Evolutionary conservation across 495 filamentous ascomycete species (phyloP).

Genomic region (Penicillium canescens): DNA sequence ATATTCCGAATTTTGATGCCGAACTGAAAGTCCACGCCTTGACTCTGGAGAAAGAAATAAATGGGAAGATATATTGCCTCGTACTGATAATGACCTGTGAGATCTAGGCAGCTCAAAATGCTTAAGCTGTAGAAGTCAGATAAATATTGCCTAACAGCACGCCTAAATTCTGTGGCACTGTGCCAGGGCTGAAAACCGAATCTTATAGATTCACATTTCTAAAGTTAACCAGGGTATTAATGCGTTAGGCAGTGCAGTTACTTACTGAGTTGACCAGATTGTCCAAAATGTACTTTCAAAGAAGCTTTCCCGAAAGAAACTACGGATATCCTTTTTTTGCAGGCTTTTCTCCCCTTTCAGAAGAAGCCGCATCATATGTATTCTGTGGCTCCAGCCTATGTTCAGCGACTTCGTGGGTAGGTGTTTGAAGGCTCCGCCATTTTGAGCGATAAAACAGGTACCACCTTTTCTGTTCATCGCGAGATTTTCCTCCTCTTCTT

Average conservation of each 20-base stretch:
- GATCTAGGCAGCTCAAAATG: slow-evolving; percentile 23
- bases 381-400: background rate
- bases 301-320: slow-evolving; percentile 7
- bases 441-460: background rate
- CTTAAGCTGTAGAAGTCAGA: slow-evolving; percentile 27
- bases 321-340: slow-evolving; percentile 2
- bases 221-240: background rate
- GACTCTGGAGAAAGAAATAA: slow-evolving; percentile 32
- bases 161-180: slow-evolving; percentile 28
- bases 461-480: too few relatives aligned
- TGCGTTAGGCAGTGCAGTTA: background rate
- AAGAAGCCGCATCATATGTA: slow-evolving; percentile 4
- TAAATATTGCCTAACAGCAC: slow-evolving; percentile 15
- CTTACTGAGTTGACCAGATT: slow-evolving; percentile 16
- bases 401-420: background rate
- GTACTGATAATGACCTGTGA: slow-evolving; percentile 38
- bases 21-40: slow-evolving; percentile 32
- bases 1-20: slow-evolving; percentile 25
- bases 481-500: too few relatives aligned
- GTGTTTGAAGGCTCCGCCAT: background rate
- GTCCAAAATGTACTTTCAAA: slow-evolving; percentile 16
- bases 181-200: slow-evolving; percentile 40
- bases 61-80: slow-evolving; percentile 43
- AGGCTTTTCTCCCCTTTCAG: slow-evolving; percentile 10
- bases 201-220: background rate